Conservation (phyloP, 2,329 filamentous ascomycete species). For the Aspergillus awamori region DNA sequence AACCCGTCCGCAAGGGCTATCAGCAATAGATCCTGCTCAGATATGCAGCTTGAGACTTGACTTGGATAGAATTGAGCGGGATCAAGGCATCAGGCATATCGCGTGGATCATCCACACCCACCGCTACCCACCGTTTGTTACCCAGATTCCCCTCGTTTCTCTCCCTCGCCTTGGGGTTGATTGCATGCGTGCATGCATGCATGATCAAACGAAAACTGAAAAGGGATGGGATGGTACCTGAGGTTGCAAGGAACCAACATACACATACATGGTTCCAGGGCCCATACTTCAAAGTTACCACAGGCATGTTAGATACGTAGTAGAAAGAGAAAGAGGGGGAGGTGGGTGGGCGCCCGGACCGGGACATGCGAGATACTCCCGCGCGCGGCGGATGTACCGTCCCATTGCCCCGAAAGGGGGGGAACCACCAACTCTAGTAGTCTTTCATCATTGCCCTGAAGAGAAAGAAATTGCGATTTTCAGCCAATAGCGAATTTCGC, state of each 20-base stretch:
- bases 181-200: neutral
- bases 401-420: neutral
- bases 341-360: neutral
- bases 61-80: neutral
- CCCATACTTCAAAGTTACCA: neutral
- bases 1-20: constrained; percentile 20
- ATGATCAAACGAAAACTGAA: neutral
- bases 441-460: neutral
- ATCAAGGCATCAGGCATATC: neutral
- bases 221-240: neutral
- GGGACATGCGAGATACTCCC: constrained; percentile 5
- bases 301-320: neutral
- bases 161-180: neutral
- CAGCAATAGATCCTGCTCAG: neutral
- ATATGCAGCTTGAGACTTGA: neutral
- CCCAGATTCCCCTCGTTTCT: neutral
- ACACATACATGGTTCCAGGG: neutral
- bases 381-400: constrained; percentile 1
- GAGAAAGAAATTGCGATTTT: neutral
- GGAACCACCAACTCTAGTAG: neutral
- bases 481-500: neutral
- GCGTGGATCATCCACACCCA: neutral
- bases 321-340: neutral
- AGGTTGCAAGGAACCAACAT: constrained; percentile 1
- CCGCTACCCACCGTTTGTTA: neutral